Evolutionary conservation across 768 basidiomycete species (phyloP).

Genomic region (Artomyces pyxidatus): DNA sequence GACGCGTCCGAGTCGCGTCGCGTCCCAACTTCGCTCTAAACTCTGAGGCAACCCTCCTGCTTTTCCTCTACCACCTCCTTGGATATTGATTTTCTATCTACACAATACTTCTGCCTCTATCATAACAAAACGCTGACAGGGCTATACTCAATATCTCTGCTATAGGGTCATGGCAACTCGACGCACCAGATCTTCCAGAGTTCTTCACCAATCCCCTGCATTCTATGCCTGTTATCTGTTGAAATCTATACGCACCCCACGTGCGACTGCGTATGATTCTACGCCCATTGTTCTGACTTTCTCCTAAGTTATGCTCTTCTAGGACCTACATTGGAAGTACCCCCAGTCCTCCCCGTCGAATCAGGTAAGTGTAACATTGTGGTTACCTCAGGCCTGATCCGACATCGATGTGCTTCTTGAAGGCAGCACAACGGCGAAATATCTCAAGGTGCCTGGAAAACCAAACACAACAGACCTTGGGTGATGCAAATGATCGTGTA

Average conservation of each 20-base stretch:
- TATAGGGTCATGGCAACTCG: slow-evolving; percentile 4
- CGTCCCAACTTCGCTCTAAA: too few species aligned
- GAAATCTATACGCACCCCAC: slow-evolving; percentile 50
- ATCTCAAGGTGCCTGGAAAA: slow-evolving; percentile 62
- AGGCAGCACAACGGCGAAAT: slow-evolving; percentile 82
- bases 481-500: slow-evolving; percentile 81
- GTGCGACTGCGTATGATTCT: slow-evolving; percentile 32
- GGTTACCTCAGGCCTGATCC: too few species aligned
- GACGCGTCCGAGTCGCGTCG: too few species aligned
- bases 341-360: slow-evolving; percentile 55
- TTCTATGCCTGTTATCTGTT: slow-evolving; percentile 85
- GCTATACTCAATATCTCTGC: too few species aligned
- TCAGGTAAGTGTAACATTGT: slow-evolving; percentile 35
- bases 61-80: too few species aligned
- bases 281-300: background rate
- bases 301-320: background rate
- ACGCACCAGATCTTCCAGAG: slow-evolving; percentile 16
- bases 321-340: slow-evolving; percentile 77
- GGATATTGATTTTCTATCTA: too few species aligned
- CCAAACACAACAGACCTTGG: slow-evolving; percentile 57
- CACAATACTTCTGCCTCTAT: too few species aligned
- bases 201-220: slow-evolving; percentile 39
- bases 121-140: too few species aligned
- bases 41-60: too few species aligned
- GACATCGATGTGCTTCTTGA: too few species aligned